Conservation (phyloP, 352 stramenopile genomes). For the Pythium aquatile region DNA sequence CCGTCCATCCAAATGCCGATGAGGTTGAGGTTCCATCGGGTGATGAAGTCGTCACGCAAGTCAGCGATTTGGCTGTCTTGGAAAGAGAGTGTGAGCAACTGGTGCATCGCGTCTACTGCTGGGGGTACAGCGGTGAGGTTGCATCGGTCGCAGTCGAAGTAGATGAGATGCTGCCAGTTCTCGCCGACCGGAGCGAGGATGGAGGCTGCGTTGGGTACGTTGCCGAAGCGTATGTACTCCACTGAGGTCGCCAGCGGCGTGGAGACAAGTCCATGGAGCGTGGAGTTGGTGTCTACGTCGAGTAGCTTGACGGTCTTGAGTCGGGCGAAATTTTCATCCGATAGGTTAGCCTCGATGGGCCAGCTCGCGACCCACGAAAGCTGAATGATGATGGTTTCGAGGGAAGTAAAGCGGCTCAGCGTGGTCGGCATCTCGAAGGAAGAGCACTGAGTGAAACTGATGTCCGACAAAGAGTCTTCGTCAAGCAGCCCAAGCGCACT, state of each 20-base stretch:
- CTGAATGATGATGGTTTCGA: conserved; percentile 8
- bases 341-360: not conserved
- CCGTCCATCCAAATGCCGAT: conserved; percentile 16
- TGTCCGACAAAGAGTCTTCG: conserved; percentile 2
- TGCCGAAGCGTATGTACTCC: conserved; percentile 18
- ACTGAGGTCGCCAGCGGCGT: not conserved
- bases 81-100: conserved; percentile 11
- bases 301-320: conserved; percentile 19
- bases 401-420: not conserved
- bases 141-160: conserved; percentile 16
- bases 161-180: conserved; percentile 17
- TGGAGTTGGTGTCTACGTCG: not conserved
- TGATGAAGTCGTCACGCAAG: conserved; percentile 14
- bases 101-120: conserved; percentile 12
- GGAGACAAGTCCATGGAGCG: conserved; percentile 4
- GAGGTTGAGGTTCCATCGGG: not conserved
- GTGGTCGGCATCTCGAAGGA: conserved; percentile 4
- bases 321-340: not conserved
- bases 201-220: conserved; percentile 4
- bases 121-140: conserved; percentile 6
- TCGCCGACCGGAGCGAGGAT: conserved; percentile 7
- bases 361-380: conserved; percentile 9
- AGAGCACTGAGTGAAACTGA: conserved; percentile 4
- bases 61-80: not conserved
- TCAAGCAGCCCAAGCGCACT: conserved; percentile 9